Evolutionary conservation across 108 stramenopile species (phyloP), one percentile per base, ranked within the genome.

Genomic region (Cyclotella atomus): DNA sequence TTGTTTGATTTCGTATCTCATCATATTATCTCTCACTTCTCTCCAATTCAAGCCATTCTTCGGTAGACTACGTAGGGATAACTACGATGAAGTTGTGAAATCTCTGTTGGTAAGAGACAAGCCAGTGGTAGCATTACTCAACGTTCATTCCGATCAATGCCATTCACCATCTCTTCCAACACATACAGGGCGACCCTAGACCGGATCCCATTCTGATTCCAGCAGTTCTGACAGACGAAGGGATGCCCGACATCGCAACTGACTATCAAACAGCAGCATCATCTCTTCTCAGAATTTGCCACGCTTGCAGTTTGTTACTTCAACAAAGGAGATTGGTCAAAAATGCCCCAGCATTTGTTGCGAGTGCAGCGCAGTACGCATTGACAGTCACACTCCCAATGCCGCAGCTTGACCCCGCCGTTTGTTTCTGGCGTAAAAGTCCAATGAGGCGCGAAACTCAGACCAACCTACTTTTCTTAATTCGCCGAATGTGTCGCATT

Each of bases 141-240:
- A 6, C 29, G 24, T 63, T 19, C 0, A n/a, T 36, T 72, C 15
- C 14, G 7, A 29, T 44, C 30, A 23, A 2, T 53, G 52, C n/a
- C n/a, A n/a, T n/a, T n/a, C n/a, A n/a, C n/a, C n/a, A n/a, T 4
- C 19, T 17, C 28, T 24, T 19, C 29, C 14, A 38, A 5, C 27
- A 36, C 2, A n/a, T n/a, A n/a, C 16, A 68, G 75, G 97, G 97
- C 30, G 90, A 89, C 14, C 90, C 88, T 33, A 79, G 90, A 45
- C 96, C 88, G 1, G 92, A 95, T 73, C 97, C 97, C 3, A 99
- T 99, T 45, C 61, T 97, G 49, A 95, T 97, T 36, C 98, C 98
- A 27, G 92, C 97, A 35, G 97, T 97, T 24, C 79, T 99, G 36
- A 97, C 97, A 5, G 94, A 95, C 50, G 94, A 92, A 60, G 77